A percentile compares a stretch with the other conserved stretches of the same genome.
Conservation (phyloP, 345 rosid genomes). For the Eucalyptus regnans region DNA sequence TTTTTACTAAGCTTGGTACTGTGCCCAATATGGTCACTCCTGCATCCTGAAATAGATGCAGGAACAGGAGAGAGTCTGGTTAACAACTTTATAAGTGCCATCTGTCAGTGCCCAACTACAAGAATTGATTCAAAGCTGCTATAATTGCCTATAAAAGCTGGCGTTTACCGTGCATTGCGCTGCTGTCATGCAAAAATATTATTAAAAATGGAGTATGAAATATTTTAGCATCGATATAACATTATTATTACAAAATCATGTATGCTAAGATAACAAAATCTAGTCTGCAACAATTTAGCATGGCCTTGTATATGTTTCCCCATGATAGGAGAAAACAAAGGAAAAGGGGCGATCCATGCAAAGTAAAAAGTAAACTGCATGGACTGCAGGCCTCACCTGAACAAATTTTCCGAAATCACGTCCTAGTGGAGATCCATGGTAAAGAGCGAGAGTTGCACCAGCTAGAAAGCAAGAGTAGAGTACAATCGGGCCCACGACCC, state of each 20-base stretch:
- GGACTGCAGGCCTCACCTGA: conserved; percentile 25
- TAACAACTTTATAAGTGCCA: neutral
- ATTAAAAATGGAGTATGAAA: neutral
- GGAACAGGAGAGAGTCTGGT: neutral
- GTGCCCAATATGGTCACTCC: conserved; percentile 83
- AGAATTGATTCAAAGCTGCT: neutral
- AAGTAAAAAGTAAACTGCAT: neutral
- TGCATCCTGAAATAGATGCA: conserved; percentile 44
- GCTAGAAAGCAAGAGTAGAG: conserved; percentile 56
- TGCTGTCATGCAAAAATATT: no score
- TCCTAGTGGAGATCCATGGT: conserved; percentile 85
- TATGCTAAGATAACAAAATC: neutral
- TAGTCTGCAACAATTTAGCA: neutral
- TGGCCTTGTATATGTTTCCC: neutral
- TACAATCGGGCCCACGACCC: conserved; percentile 84
- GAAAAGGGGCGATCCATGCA: neutral
- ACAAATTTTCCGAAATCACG: conserved; percentile 78
- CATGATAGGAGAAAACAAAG: neutral
- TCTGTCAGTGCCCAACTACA: neutral
- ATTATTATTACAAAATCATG: neutral
- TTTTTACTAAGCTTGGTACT: conserved; percentile 81
- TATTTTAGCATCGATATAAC: neutral
- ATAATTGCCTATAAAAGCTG: neutral
- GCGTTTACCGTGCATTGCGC: neutral
- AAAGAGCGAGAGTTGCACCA: conserved; percentile 80